Percentiles rank a stretch among this genome's conserved stretches.
phyloP scores from a whole-genome alignment of 164 flowering plant species.

The Umbellularia californica region DNA sequence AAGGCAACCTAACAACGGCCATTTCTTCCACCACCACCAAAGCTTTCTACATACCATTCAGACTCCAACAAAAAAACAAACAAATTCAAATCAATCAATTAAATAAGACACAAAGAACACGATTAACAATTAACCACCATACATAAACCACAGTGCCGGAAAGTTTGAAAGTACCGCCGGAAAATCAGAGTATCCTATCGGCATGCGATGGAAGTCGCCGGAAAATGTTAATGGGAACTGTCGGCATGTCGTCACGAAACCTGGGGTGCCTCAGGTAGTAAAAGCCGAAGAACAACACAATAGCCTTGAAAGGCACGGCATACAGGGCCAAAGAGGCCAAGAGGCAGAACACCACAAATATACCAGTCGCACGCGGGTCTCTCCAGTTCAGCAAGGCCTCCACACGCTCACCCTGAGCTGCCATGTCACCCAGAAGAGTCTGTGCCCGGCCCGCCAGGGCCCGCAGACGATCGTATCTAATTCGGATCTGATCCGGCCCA shows the following conservation, averaged over 20 bases:
- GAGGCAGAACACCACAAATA: constrained; percentile 67
- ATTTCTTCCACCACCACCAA: background rate
- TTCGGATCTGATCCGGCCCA: constrained; percentile 50
- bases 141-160: background rate
- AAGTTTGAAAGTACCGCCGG: background rate
- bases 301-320: constrained; percentile 59
- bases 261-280: constrained; percentile 87
- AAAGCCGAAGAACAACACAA: constrained; percentile 55
- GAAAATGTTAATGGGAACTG: constrained; percentile 73
- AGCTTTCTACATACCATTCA: background rate
- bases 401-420: constrained; percentile 85
- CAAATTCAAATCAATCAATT: background rate
- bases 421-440: constrained; percentile 77
- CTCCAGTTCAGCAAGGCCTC: constrained; percentile 83
- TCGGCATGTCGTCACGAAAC: constrained; percentile 85
- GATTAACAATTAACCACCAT: background rate
- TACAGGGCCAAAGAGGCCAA: constrained; percentile 62
- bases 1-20: background rate
- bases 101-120: background rate
- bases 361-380: constrained; percentile 93
- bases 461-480: constrained; percentile 76
- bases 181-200: constrained; percentile 56
- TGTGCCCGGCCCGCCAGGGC: constrained; percentile 84
- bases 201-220: constrained; percentile 77
- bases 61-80: background rate